Base-by-base conservation (phyloP, 2,329 filamentous ascomycete species). In the Epichloe aotearoae region DNA sequence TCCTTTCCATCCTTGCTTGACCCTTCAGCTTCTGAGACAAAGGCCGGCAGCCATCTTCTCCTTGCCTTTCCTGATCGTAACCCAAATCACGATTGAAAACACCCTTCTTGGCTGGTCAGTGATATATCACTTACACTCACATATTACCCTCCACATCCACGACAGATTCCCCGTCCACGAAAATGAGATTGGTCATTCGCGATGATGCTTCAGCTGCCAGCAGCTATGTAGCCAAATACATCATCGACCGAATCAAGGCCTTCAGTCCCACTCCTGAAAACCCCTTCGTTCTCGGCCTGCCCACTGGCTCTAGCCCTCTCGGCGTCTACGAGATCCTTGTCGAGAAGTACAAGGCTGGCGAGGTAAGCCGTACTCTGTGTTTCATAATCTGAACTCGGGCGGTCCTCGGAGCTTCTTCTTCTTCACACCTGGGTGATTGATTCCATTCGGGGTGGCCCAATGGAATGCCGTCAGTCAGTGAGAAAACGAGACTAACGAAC, bases 171-270 rank as follows among this genome's bases (percentile, higher is more conserved):
- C 8, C 40, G 12, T 54, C 50, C 53, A 51, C 47, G 45, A 54
- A 59, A 59, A 93, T 88, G 87, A 83, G 86, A 71, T 79, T 93
- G 62, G 90, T 93, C 67, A 86, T 93, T 64, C 79, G 86, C 64
- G 82, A 90, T 65, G 76, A 88, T 61, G 75, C 83, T 58, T 67
- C 74, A 50, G 71, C 76, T 55, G 84, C 84, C 51, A 87, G 86
- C 61, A 73, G 75, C 59, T 89, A 90, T 66, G 84, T 90, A 57
- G 85, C 86, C 54, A 82, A 87, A 66, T 89, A 91, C 68, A 84
- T 93, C 59, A 80, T 90, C 68, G 83, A 86, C 59, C 83, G 86
- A 58, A 91, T 93, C 73, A 86, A 84, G 60, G 71, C 79, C 54
- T 93, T 88, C 68, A 76, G 77, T 46, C 87, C 88, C 38, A 86